These are phyloP conservation scores for Capillidium rhysosporum DNA, from an alignment of 371 early-diverging fungal genomes.

Conservation along the genomic window DNA sequence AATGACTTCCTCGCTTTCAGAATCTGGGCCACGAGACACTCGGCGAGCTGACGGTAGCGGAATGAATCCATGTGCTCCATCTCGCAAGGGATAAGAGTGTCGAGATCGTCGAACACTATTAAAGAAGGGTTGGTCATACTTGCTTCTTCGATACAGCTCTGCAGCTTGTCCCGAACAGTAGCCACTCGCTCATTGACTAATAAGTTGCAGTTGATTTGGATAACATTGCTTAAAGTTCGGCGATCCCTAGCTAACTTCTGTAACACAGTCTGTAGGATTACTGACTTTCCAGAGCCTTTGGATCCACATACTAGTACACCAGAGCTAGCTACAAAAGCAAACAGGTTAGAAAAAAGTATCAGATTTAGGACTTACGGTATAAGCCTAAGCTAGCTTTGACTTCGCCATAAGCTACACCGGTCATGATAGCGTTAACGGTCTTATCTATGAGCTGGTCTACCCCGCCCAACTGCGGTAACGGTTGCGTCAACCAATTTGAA, in stretches of 20 bases:
- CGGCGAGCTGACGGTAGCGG: constrained; percentile 44
- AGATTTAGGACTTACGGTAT: background rate
- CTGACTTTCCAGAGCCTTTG: constrained; percentile 74
- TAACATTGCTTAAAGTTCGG: constrained; percentile 15
- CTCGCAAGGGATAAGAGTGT: constrained; percentile 71
- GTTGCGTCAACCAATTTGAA: background rate
- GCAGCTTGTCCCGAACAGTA: constrained; percentile 36
- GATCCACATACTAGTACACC: constrained; percentile 64
- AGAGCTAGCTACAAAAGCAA: constrained; percentile 22
- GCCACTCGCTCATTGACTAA: constrained; percentile 36
- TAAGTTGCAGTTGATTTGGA: constrained; percentile 38
- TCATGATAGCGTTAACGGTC: background rate
- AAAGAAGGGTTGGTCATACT: constrained; percentile 64
- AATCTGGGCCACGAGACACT: constrained; percentile 30
- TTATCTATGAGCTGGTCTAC: background rate
- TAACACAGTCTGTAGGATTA: constrained; percentile 29
- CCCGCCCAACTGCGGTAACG: background rate
- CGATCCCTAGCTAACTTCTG: constrained; percentile 7
- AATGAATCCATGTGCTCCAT: constrained; percentile 58
- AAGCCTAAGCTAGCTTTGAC: background rate
- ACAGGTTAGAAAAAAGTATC: background rate
- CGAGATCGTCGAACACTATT: constrained; percentile 91
- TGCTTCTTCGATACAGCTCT: constrained; percentile 40
- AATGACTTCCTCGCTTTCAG: constrained; percentile 20
- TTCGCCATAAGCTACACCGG: background rate